phyloP scores from a whole-genome alignment of 495 filamentous ascomycete genomes.

The Penicillium simplicissimum region DNA sequence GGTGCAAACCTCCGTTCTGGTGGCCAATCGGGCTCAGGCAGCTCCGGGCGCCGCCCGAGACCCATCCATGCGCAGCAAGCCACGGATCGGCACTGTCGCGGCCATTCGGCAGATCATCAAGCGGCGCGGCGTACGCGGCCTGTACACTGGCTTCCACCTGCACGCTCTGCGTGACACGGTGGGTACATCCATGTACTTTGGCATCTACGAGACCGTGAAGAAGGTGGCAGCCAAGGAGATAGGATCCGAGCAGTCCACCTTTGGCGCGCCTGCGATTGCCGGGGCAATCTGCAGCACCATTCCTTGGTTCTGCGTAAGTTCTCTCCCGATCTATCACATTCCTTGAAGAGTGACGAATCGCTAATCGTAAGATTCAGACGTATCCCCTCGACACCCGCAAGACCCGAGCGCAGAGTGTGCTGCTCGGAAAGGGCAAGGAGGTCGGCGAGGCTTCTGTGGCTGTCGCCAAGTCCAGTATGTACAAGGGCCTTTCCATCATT shows the following conservation, averaged over 20 bases:
- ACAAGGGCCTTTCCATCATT: conserved; percentile 51
- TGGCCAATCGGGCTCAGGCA: conserved; percentile 65
- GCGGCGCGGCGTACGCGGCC: conserved; percentile 71
- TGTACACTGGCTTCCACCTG: conserved; percentile 85
- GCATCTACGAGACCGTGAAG: conserved; percentile 87
- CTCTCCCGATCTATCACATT: background rate
- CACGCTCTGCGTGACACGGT: conserved; percentile 85
- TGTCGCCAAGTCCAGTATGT: conserved; percentile 51
- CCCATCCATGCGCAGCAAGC: conserved; percentile 64
- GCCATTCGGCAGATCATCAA: conserved; percentile 78
- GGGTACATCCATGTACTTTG: conserved; percentile 88
- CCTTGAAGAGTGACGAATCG: background rate
- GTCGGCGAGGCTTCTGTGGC: conserved; percentile 46
- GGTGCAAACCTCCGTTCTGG: conserved; percentile 84
- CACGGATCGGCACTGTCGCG: conserved; percentile 77
- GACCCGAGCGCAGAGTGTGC: conserved; percentile 49
- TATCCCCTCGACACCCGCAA: conserved; percentile 53
- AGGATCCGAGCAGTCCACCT: conserved; percentile 39
- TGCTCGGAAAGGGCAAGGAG: conserved; percentile 47
- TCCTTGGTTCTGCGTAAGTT: conserved; percentile 50
- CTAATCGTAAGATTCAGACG: conserved; percentile 30
- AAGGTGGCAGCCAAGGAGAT: conserved; percentile 68
- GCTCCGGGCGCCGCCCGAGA: conserved; percentile 57
- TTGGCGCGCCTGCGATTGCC: conserved; percentile 46
- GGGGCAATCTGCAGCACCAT: conserved; percentile 50